A percentile compares a stretch with the other conserved stretches of the same genome.
phyloP scores from a whole-genome alignment of 805 yeast species.

The Hanseniaspora guilliermondii region DNA sequence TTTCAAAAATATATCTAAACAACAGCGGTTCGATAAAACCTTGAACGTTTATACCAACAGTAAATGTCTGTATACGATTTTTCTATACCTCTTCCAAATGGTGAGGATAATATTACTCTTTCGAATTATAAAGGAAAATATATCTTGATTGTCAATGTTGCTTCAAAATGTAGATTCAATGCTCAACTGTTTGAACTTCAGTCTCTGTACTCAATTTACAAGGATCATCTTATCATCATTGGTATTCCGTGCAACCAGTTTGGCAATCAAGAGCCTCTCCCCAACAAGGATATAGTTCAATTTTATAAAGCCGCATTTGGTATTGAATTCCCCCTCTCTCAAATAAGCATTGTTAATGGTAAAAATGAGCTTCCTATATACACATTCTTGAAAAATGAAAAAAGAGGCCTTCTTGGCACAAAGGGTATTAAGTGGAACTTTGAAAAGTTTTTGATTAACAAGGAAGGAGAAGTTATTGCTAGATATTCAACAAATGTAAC shows the following conservation, averaged over 20 bases:
- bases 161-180: conserved; percentile 78
- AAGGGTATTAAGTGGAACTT: conserved; percentile 68
- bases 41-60: no score
- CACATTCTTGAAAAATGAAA: conserved; percentile 54
- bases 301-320: conserved; percentile 67
- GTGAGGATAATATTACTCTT: conserved; percentile 47
- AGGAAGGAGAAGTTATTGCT: conserved; percentile 43
- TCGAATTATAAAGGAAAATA: conserved; percentile 59
- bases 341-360: conserved; percentile 71
- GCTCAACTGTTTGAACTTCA: conserved; percentile 70
- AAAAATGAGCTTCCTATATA: conserved; percentile 54
- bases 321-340: conserved; percentile 66
- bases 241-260: conserved; percentile 92
- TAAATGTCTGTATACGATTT: conserved; percentile 27
- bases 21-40: no score
- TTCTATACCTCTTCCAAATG: conserved; percentile 50
- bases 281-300: conserved; percentile 54
- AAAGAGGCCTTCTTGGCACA: conserved; percentile 49
- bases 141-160: conserved; percentile 77
- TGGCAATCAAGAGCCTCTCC: conserved; percentile 65
- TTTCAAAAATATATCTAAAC: no score
- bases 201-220: conserved; percentile 51
- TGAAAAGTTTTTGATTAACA: conserved; percentile 55
- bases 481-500: conserved; percentile 45
- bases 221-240: conserved; percentile 45